Conservation (phyloP, 2,329 filamentous ascomycete genomes). For the Biscogniauxia marginata region DNA sequence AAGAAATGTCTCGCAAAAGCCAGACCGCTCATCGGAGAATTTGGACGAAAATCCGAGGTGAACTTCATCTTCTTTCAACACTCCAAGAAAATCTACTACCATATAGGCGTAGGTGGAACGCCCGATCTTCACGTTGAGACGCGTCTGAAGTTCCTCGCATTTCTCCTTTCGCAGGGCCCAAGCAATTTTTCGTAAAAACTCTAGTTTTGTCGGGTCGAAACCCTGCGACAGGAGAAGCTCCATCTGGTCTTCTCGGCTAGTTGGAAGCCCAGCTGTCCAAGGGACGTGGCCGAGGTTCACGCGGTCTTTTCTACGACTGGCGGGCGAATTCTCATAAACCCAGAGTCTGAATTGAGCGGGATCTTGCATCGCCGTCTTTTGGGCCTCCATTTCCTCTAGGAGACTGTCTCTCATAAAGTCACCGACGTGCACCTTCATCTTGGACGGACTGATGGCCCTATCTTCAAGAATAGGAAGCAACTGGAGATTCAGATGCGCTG, state of each 20-base stretch:
- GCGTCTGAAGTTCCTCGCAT: constrained; percentile 52
- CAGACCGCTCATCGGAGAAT: constrained; percentile 54
- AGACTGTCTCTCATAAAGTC: constrained; percentile 51
- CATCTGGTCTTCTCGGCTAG: constrained; percentile 48
- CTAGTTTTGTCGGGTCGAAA: constrained; percentile 51
- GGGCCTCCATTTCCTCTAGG: constrained; percentile 48
- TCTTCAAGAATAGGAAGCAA: constrained; percentile 68
- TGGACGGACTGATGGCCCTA: constrained; percentile 44
- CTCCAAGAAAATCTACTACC: constrained; percentile 63
- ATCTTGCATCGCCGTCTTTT: constrained; percentile 50
- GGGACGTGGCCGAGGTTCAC: constrained; percentile 39
- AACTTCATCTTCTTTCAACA: constrained; percentile 63
- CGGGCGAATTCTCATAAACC: constrained; percentile 41
- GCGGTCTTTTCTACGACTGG: constrained; percentile 35
- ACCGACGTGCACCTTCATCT: constrained; percentile 49
- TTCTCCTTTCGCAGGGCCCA: constrained; percentile 48
- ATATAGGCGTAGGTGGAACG: constrained; percentile 64
- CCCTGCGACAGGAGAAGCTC: constrained; percentile 57
- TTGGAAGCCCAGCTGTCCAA: constrained; percentile 51
- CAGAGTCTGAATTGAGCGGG: constrained; percentile 53
- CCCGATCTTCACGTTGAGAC: constrained; percentile 59
- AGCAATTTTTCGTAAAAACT: constrained; percentile 49
- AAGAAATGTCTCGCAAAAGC: constrained; percentile 53
- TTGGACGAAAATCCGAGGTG: constrained; percentile 66
- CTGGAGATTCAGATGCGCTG: constrained; percentile 63